These are phyloP conservation scores for Lophiostoma macrostomum DNA, from an alignment of 495 filamentous ascomycete species.

Conservation along the genomic window DNA sequence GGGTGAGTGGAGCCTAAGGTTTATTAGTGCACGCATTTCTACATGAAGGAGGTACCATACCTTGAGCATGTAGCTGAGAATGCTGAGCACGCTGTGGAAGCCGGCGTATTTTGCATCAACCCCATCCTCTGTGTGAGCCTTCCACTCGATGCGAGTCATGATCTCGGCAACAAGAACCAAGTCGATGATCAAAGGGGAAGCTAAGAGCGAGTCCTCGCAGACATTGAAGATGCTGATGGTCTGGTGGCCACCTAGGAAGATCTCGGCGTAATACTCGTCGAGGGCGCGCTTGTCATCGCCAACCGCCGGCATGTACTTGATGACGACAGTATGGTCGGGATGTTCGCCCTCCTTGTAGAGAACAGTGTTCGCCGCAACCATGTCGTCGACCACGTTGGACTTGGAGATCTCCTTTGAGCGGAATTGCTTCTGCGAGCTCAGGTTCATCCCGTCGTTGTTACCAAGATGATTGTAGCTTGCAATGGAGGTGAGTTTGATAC, in stretches of 20 bases:
- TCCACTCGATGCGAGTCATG: constrained; percentile 98
- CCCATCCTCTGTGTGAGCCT: constrained; percentile 55
- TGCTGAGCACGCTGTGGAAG: constrained; percentile 96
- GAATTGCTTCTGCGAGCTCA: constrained; percentile 96
- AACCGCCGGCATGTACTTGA: constrained; percentile 94
- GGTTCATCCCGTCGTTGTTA: constrained; percentile 98
- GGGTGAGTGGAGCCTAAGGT: constrained; percentile 75
- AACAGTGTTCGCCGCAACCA: constrained; percentile 92
- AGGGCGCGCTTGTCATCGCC: constrained; percentile 98
- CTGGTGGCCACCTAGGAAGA: constrained; percentile 98
- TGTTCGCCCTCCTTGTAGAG: constrained; percentile 74
- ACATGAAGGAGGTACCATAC: constrained; percentile 33
- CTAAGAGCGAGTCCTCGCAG: constrained; percentile 96
- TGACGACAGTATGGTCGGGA: constrained; percentile 49
- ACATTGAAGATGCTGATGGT: constrained; percentile 98
- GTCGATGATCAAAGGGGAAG: constrained; percentile 97
- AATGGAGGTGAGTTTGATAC: constrained; percentile 98
- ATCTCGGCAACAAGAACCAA: constrained; percentile 88
- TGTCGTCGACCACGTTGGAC: constrained; percentile 98
- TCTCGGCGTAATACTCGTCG: constrained; percentile 98
- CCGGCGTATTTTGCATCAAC: constrained; percentile 70
- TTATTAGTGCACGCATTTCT: background rate
- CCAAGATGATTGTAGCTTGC: constrained; percentile 99
- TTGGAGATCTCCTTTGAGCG: constrained; percentile 99
- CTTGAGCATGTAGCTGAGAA: constrained; percentile 99